Conservation (phyloP, 2,329 filamentous ascomycete species). For the Cladosporium halotolerans region DNA sequence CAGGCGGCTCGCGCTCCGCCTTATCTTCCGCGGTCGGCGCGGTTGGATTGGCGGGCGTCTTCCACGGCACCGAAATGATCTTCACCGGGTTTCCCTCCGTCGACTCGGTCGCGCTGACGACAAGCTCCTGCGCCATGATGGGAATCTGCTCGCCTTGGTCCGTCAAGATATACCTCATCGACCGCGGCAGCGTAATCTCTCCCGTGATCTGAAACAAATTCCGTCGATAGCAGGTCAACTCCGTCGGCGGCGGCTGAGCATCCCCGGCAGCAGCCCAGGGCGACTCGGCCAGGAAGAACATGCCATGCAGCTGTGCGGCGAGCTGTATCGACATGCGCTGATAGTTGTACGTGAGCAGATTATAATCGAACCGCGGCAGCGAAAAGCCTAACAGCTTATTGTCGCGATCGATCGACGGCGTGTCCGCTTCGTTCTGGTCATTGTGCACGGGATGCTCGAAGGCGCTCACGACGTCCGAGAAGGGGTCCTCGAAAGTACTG, state of each 20-base stretch:
- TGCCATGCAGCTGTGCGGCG: slow-evolving; percentile 73
- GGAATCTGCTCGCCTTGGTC: slow-evolving; percentile 79
- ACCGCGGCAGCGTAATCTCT: slow-evolving; percentile 72
- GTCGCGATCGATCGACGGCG: slow-evolving; percentile 57
- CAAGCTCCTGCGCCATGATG: slow-evolving; percentile 75
- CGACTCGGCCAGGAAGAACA: slow-evolving; percentile 83
- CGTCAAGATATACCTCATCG: slow-evolving; percentile 71
- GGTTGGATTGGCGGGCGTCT: slow-evolving; percentile 68
- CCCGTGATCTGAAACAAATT: slow-evolving; percentile 96
- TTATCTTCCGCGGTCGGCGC: slow-evolving; percentile 61
- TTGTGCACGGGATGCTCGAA: slow-evolving; percentile 41
- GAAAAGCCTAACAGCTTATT: slow-evolving; percentile 51
- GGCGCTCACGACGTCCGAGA: slow-evolving; percentile 45
- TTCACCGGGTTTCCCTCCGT: slow-evolving; percentile 88
- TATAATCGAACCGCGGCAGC: slow-evolving; percentile 45
- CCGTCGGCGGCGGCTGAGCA: slow-evolving; percentile 58
- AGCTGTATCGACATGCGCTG: slow-evolving; percentile 59
- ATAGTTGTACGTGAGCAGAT: slow-evolving; percentile 60
- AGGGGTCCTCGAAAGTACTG: slow-evolving; percentile 44
- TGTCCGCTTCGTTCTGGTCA: slow-evolving; percentile 34
- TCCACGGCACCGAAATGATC: slow-evolving; percentile 96
- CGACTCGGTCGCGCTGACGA: slow-evolving; percentile 87
- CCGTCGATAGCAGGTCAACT: slow-evolving; percentile 90
- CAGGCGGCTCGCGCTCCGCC: slow-evolving; percentile 76
- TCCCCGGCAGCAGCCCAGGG: slow-evolving; percentile 56